Base-by-base conservation (phyloP, 371 early-diverging fungal species). In the Furculomyces boomerangus region DNA sequence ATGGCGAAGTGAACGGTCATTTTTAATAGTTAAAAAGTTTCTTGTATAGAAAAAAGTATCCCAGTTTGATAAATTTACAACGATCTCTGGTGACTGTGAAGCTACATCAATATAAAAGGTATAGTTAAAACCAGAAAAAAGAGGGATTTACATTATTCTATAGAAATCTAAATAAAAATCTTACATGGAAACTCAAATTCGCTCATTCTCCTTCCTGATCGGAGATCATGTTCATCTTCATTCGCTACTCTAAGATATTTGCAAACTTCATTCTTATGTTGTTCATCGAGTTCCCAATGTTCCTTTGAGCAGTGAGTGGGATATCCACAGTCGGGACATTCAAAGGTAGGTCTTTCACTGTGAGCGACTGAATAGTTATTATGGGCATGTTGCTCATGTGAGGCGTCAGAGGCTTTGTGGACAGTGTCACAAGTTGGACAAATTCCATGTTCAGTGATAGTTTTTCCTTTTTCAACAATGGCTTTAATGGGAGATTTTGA, bases 131-230 rank as follows among this genome's bases (percentile, higher is more conserved):
- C 16, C n/a, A n/a, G n/a, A n/a, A n/a, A n/a, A n/a, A n/a, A n/a
- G n/a, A n/a, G n/a, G n/a, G n/a, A n/a, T n/a, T 35, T 35, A 35
- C n/a, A n/a, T n/a, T n/a, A n/a, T n/a, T n/a, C n/a, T n/a, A n/a
- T n/a, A n/a, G n/a, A 57, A 8, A 16, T 48, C 16, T 43, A 8
- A 43, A 24, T 22, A 5, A 22, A 29, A 16, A 8, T 18, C 60
- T 71, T 73, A 74, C 78, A 73, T 47, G 88, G 88, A 60, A 86
- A 88, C 61, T 84, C 84, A 67, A 88, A 84, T 71, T 88, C 88
- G 48, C 63, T 72, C 77, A 86, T 74, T 47, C 73, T 71, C 57
- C 86, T 71, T 22, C 85, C 86, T 22, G 83, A 83, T 61, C 84
- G 76, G 48, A 86, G 73, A 64, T 88, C 86, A 53, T 88, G 86